These are phyloP conservation scores for Arthrobotrys megalospora DNA, from an alignment of 2,329 filamentous ascomycete genomes.

Conservation along the genomic window DNA sequence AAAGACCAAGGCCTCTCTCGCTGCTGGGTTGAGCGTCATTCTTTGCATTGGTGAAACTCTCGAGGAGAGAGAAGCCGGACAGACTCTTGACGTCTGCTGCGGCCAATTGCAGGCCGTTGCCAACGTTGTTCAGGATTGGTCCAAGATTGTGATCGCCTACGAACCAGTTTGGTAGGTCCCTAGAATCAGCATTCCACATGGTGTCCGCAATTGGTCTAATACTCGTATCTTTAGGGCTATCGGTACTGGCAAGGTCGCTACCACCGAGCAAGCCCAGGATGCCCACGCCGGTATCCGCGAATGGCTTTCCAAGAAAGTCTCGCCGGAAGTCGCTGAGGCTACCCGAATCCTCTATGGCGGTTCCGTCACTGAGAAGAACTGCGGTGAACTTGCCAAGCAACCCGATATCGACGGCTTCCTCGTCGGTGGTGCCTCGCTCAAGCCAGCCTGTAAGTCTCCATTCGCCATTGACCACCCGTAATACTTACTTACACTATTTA, in stretches of 20 bases:
- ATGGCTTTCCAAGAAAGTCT: slow-evolving; percentile 83
- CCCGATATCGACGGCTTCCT: slow-evolving; percentile 92
- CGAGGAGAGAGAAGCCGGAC: slow-evolving; percentile 86
- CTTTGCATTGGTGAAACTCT: slow-evolving; percentile 97
- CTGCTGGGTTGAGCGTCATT: slow-evolving; percentile 90
- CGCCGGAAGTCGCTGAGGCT: slow-evolving; percentile 81
- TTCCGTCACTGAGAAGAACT: slow-evolving; percentile 98
- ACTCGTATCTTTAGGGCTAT: slow-evolving; percentile 72
- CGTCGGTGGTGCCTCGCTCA: slow-evolving; percentile 60
- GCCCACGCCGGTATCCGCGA: slow-evolving; percentile 91
- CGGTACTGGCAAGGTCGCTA: slow-evolving; percentile 80
- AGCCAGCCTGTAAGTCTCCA: slow-evolving; percentile 54
- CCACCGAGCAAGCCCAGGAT: slow-evolving; percentile 82
- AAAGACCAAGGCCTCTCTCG: slow-evolving; percentile 94
- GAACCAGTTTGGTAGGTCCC: slow-evolving; percentile 96
- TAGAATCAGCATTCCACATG: background rate
- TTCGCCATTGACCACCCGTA: background rate
- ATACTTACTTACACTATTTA: slow-evolving; percentile 1
- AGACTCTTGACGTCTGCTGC: slow-evolving; percentile 89
- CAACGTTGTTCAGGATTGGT: slow-evolving; percentile 82
- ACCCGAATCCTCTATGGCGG: slow-evolving; percentile 97
- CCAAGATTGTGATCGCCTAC: slow-evolving; percentile 95
- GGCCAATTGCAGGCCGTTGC: slow-evolving; percentile 86
- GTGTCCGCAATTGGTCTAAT: slow-evolving; percentile 13
- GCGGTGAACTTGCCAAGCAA: slow-evolving; percentile 90